Base-by-base conservation (phyloP, 108 stramenopile genomes). In the Cyclotella baltica region DNA sequence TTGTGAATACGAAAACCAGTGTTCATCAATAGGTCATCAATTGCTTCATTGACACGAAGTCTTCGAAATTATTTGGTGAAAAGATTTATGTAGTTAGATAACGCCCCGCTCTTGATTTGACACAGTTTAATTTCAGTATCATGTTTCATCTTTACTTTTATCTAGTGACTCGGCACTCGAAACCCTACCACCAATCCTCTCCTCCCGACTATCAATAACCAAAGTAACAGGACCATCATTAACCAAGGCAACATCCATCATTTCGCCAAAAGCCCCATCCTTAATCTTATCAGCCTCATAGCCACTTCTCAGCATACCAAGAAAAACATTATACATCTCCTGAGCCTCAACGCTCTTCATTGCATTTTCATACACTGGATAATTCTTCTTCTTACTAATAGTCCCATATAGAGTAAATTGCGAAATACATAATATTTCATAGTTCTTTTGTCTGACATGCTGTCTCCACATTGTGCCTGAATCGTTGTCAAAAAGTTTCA, bases 141-240 rank as follows among this genome's bases (percentile, higher is more conserved):
- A 64, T 11, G 2, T 43, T 46, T 43, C 51, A 69, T 69, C 28
- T 6, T 35, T 16, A 33, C n/a, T n/a, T n/a, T n/a, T n/a, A n/a
- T n/a, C n/a, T n/a, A n/a, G n/a, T n/a, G 59, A 62, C 33, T 34
- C 31, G 27, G 20, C 34, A 9, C 23, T 25, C 2, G 75, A 76
- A 9, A 57, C 36, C 35, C 53, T 35, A 59, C 36, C 55, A 6
- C 57, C 59, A 31, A 68, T 40, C 52, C 43, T 31, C 33, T 46
- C 74, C 16, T 83, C 75, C 40, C 82, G 47, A 72, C 89, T 92
- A 62, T 94, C 96, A 81, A 96, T 90, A 19, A 96, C 85, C 35
- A 96, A 80, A 0, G 96, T 96, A 4, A 96, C 96, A 19, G 96
- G 96, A 11, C 96, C 96, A 87, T 96, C 93, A 77, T 96, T 96